Evolutionary conservation across 805 yeast genomes (phyloP), one percentile per base, ranked within the genome.

Genomic region (Saccharomyces kudriavzevii): DNA sequence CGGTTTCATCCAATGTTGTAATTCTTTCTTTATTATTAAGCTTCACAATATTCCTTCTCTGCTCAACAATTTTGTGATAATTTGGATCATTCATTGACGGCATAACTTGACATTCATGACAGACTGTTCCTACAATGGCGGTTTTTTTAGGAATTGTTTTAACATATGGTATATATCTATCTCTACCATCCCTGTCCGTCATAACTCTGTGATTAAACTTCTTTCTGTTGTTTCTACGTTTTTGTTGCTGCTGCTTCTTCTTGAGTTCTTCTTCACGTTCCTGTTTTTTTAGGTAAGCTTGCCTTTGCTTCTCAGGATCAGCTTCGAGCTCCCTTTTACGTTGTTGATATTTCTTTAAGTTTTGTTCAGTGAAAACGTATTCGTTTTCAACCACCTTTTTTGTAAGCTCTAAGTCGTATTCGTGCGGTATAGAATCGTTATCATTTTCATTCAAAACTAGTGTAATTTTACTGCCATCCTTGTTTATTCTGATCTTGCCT

Each of bases 121-220:
- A 87, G 28, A 92, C 84, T 40, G 90, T 88, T 40, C 99, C 99
- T 11, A 82, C 79, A 35, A 94, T 70, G 1, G 90, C 80, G 0
- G 99, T 91, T 62, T 88, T 87, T 66, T 83, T 90, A 0, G 96
- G 96, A 53, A 89, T 88, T 0, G 96, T 87, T 68, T 85, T 87
- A 11, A 89, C 91, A 67, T 82, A 88, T 11, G 96, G 96, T n/a
- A 85, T 78, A 56, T 75, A 80, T 63, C 83, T 74, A 52, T 73
- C 74, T 62, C 71, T 67, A 45, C 73, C 73, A 53, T 70, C 73
- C 51, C 72, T 64, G 57, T 70, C 73, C 2, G 72, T 69, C 69
- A 70, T 68, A 5, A 69, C 71, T 56, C 73, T 63, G 54, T 67
- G 68, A 52, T 68, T 68, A 47, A 67, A 67, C 47, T 58, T 63